Evolutionary conservation across 768 basidiomycete species (phyloP), one percentile per base, ranked within the genome.

Genomic region (Leucocoprinus sp.): DNA sequence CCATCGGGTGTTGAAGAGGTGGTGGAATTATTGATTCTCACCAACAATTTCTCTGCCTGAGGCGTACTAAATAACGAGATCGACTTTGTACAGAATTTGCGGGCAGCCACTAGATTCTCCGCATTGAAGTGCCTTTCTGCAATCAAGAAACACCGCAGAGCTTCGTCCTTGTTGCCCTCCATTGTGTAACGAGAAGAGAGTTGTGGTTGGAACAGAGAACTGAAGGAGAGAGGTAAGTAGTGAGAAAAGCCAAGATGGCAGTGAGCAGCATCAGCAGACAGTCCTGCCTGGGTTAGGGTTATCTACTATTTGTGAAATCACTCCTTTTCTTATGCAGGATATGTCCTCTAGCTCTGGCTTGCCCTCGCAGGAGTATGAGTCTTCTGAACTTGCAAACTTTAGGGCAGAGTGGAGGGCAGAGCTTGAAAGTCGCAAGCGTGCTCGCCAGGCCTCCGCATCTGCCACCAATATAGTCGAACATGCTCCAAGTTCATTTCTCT

Each of bases 81-180:
- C 8, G 86, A 90, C 65, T 97, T 97, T 62, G 82, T 78, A 50
- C 82, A 84, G 68, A 97, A 93, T 61, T 89, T 90, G 59, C 83
- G 78, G 1, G 93, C 91, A 2, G 85, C 79, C 34, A 82, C 51
- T 44, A 80, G 66, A 61, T 93, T 90, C 38, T 77, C 80, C 36
- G 78, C 69, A 43, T 81, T 75, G 50, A 76, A 71, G 61, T 93
- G 82, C 56, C 76, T 77, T 57, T 80, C 78, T 2, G 93, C 84
- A 52, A 96, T 88, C 38, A 65, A 60, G 41, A 95, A 74, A 59
- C 88, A 90, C 55, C 84, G 80, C 47, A 84, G 61, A 27, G 91
- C 91, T 64, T 95, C 91, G 59, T 95, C 91, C 54, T 79, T 88
- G 71, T 95, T 95, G 64, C 83, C 82, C 63, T 87, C 85, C 85